Evolutionary conservation across 805 yeast genomes (phyloP).

Genomic region (Candida awuae): DNA sequence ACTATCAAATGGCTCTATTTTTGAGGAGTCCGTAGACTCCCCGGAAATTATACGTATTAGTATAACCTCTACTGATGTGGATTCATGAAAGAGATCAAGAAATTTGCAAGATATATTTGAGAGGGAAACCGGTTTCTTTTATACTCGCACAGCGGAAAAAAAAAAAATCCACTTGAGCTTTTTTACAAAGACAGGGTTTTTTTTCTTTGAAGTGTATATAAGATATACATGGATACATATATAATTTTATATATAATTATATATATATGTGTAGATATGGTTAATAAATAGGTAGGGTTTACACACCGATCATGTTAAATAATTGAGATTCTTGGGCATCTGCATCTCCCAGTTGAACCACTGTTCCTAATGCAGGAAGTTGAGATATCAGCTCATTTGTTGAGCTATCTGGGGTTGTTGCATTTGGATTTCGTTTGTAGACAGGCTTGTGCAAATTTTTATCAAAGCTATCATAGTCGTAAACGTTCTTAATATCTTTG

Average conservation of each 20-base stretch:
- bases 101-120: not conserved
- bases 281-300: no score
- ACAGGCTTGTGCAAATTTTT: constrained; percentile 43
- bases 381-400: constrained; percentile 1
- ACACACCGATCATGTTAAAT: constrained; percentile 24
- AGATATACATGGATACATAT: no score
- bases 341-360: constrained; percentile 27
- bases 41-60: constrained; percentile 49
- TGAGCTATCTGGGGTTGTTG: not conserved
- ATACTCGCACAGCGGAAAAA: constrained; percentile 2
- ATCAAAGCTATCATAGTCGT: constrained; percentile 56
- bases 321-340: constrained; percentile 26
- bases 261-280: not conserved
- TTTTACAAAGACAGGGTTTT: constrained; percentile 6
- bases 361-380: constrained; percentile 12
- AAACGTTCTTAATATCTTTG: constrained; percentile 32
- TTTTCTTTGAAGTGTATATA: no score
- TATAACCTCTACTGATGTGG: constrained; percentile 77
- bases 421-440: constrained; percentile 16
- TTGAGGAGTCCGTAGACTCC: constrained; percentile 11
- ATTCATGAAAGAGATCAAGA: constrained; percentile 24
- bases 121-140: constrained; percentile 6
- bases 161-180: not conserved
- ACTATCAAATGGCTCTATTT: constrained; percentile 41
- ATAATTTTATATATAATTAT: no score